A percentile compares a stretch with the other conserved stretches of the same genome.
Conservation (phyloP, 2,329 filamentous ascomycete species). For the Cladosporium cucumerinum region DNA sequence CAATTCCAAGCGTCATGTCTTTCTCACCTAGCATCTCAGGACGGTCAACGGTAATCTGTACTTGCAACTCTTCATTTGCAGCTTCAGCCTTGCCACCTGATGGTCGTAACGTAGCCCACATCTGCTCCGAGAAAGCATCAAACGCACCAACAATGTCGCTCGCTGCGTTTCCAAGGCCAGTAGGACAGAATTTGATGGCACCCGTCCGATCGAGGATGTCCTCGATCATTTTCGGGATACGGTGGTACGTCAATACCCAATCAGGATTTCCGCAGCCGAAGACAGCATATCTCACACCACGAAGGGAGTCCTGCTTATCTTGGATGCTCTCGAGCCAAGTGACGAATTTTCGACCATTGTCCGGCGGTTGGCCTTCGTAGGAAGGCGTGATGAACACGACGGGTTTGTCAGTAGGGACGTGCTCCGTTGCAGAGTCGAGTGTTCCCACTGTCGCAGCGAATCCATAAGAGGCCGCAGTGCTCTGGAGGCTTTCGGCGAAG, state of each 20-base stretch:
- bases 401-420: slow-evolving; percentile 36
- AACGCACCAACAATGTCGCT: slow-evolving; percentile 41
- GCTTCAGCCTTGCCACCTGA: not conserved
- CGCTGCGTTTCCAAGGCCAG: slow-evolving; percentile 37
- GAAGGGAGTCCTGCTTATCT: slow-evolving; percentile 24
- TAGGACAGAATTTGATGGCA: slow-evolving; percentile 28
- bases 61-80: not conserved
- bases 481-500: slow-evolving; percentile 38
- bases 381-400: slow-evolving; percentile 40
- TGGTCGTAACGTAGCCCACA: slow-evolving; percentile 5
- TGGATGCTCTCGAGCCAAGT: slow-evolving; percentile 34
- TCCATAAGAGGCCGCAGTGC: slow-evolving; percentile 37
- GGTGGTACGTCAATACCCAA: slow-evolving; percentile 42
- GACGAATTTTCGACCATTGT: slow-evolving; percentile 43
- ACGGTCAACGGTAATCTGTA: not conserved
- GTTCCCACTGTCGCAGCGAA: slow-evolving; percentile 36
- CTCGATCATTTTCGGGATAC: slow-evolving; percentile 40
- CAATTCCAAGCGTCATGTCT: slow-evolving; percentile 40
- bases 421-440: slow-evolving; percentile 30
- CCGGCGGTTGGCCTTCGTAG: slow-evolving; percentile 43
- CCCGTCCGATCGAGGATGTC: slow-evolving; percentile 33
- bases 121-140: slow-evolving; percentile 34
- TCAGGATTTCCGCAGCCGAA: slow-evolving; percentile 44
- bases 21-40: slow-evolving; percentile 13
- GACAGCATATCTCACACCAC: slow-evolving; percentile 38